Conservation (phyloP, 2,329 filamentous ascomycete genomes). For the Colletotrichum kahawae region DNA sequence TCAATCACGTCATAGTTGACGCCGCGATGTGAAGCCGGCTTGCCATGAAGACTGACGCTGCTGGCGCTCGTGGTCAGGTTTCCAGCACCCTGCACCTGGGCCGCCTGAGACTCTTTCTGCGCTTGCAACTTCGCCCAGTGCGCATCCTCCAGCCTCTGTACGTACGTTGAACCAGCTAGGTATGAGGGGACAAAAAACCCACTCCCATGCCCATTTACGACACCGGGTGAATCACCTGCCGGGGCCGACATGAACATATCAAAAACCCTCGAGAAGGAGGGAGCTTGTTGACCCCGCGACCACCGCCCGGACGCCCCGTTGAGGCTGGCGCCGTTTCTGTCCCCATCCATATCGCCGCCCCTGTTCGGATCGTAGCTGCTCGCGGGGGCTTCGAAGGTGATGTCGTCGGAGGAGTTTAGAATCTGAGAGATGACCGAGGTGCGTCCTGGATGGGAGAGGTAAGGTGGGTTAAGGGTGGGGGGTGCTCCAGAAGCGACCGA, state of each 20-base stretch:
- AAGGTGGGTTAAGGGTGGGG: slow-evolving; percentile 38
- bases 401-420: slow-evolving; percentile 51
- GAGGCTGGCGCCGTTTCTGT: slow-evolving; percentile 31
- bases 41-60: slow-evolving; percentile 57
- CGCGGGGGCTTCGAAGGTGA: slow-evolving; percentile 37
- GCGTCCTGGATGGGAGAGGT: slow-evolving; percentile 39
- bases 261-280: slow-evolving; percentile 58
- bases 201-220: slow-evolving; percentile 32
- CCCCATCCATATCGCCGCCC: slow-evolving; percentile 36
- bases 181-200: slow-evolving; percentile 86
- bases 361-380: slow-evolving; percentile 25
- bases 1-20: slow-evolving; percentile 87
- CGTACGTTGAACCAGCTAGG: slow-evolving; percentile 77
- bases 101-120: slow-evolving; percentile 52
- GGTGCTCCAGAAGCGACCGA: slow-evolving; percentile 44
- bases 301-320: slow-evolving; percentile 28
- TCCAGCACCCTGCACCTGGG: slow-evolving; percentile 44
- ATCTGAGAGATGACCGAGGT: slow-evolving; percentile 59
- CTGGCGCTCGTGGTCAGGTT: slow-evolving; percentile 58
- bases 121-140: slow-evolving; percentile 64
- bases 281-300: slow-evolving; percentile 33
- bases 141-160: slow-evolving; percentile 74
- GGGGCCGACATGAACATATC: slow-evolving; percentile 47
- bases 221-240: slow-evolving; percentile 22
- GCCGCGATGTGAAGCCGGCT: slow-evolving; percentile 71